These are phyloP conservation scores for Schrenkiella parvula DNA, from an alignment of 345 rosid genomes.

Conservation along the genomic window DNA sequence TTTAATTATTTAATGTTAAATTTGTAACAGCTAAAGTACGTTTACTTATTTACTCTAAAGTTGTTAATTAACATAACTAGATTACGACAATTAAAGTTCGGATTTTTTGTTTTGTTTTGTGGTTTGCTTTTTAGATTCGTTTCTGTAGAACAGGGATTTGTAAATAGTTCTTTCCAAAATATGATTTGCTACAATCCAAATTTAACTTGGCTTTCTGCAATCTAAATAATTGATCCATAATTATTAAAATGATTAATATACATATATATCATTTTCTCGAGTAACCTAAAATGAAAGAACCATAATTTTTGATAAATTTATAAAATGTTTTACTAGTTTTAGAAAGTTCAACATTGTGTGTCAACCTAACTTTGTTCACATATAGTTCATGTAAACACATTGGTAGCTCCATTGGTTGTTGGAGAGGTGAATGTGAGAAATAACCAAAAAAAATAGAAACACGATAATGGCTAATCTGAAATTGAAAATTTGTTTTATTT, in stretches of 20 bases:
- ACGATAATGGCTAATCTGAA: not conserved
- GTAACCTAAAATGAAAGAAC: not conserved
- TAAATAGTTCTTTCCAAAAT: constrained; percentile 12
- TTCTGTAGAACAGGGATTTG: constrained; percentile 3
- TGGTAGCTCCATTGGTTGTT: not conserved
- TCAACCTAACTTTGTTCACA: not conserved
- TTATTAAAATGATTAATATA: not conserved
- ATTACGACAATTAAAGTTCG: no score
- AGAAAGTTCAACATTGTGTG: not conserved
- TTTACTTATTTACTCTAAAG: not conserved
- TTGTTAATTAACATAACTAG: no score
- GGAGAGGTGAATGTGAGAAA: constrained; percentile 1
- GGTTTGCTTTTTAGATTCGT: not conserved
- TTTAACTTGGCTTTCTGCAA: not conserved
- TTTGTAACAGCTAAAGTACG: not conserved
- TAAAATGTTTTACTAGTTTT: not conserved
- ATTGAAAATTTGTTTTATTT: not conserved
- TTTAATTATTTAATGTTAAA: not conserved
- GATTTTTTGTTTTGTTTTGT: not conserved
- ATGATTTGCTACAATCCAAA: constrained; percentile 10
- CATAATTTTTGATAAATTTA: not conserved
- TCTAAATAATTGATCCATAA: not conserved
- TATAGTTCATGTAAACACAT: not conserved
- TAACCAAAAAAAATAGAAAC: not conserved
- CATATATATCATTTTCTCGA: not conserved